Evolutionary conservation across 257 asterid genomes (phyloP), one percentile per base, ranked within the genome.

Genomic region (Echium plantagineum): DNA sequence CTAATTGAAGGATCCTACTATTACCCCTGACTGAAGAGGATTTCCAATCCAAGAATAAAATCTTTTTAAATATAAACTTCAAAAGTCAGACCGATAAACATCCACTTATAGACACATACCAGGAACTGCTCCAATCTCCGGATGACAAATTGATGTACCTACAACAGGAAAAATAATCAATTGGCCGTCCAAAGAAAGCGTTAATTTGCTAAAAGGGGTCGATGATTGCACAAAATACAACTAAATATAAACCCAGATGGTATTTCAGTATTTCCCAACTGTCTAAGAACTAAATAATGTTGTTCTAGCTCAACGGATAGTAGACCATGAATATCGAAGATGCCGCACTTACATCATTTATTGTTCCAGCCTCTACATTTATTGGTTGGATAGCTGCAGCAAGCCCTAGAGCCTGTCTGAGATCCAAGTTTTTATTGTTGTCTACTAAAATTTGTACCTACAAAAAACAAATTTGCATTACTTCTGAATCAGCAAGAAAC

Each of bases 71-170:
- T 35, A 35, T 35, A 35, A 3, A 35, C 46, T 35, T 35, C 9
- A 35, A 35, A 6, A 6, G 46, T 35, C 12, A 7, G n/a, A 35
- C 46, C 46, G 13, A 42, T 13, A 35, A 35, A 10, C n/a, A 35
- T 35, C 47, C 47, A 35, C 0, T 35, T 10, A 10, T 42, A 42
- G 49, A 42, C 31, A 74, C 94, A 7, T 85, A 88, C 98, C 98
- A 91, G 79, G 72, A 77, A 84, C 74, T 91, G 98, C 70, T 91
- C 98, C 71, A 91, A 84, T 74, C 98, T 88, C 68, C 98, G 78
- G 21, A 76, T 75, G 28, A 91, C 96, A 84, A 91, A 91, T 64
- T 88, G 95, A 78, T 80, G 91, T 66, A 67, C 98, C 96, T 88
- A 73, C 63, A 75, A 71, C 58, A 58, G 46, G 63, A 68, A 61